phyloP scores from a whole-genome alignment of 192 early-diverging fungal species.

The Backusella tarrabulga region DNA sequence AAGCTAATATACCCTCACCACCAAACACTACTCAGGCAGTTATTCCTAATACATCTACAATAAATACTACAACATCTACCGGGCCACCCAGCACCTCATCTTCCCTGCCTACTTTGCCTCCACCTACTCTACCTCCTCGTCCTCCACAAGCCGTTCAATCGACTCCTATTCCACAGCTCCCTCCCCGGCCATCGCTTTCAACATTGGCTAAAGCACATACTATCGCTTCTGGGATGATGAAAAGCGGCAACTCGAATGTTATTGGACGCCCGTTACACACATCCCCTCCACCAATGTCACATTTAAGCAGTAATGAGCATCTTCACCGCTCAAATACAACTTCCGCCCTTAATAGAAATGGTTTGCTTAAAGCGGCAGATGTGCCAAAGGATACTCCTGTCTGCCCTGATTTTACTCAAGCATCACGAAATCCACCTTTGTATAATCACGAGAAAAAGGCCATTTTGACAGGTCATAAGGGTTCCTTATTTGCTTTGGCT shows the following conservation, averaged over 20 bases:
- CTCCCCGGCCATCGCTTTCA: slow-evolving; percentile 22
- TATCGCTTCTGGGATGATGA: not conserved
- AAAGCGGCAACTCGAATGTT: not conserved
- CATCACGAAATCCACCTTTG: slow-evolving; percentile 61
- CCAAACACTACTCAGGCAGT: not conserved
- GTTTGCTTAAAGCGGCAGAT: not conserved
- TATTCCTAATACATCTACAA: not conserved
- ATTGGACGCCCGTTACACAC: not conserved
- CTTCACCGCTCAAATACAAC: not conserved
- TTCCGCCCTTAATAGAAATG: not conserved
- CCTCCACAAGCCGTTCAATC: not conserved
- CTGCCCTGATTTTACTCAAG: slow-evolving; percentile 50
- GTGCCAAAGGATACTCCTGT: not conserved
- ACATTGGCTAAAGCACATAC: slow-evolving; percentile 22
- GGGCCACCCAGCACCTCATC: not conserved
- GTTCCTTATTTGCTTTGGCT: slow-evolving; percentile 46
- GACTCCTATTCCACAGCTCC: slow-evolving; percentile 11
- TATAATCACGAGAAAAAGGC: slow-evolving; percentile 28
- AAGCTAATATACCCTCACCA: not conserved
- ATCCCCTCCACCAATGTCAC: not conserved
- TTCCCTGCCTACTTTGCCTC: slow-evolving; percentile 2
- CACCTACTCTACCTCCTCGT: slow-evolving; percentile 1
- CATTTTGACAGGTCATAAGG: slow-evolving; percentile 41
- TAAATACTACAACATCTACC: not conserved
- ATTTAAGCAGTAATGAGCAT: not conserved